Evolutionary conservation across 1,139 yeast genomes (phyloP).

Genomic region (Blastobotrys malaysiensis): DNA sequence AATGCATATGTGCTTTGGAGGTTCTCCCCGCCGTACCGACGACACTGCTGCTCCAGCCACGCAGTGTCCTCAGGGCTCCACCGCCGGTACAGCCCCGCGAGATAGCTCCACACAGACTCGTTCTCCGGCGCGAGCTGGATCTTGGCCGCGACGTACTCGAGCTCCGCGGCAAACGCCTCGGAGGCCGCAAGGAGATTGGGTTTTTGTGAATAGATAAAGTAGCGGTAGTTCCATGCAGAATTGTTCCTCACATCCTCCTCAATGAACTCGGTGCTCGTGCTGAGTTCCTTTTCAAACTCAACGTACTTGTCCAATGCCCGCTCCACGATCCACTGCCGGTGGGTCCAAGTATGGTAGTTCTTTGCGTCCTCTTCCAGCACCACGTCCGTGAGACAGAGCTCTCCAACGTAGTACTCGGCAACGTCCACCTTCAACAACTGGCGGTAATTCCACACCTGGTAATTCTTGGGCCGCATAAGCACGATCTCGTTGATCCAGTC

Average conservation of each 20-base stretch:
- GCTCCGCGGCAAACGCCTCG: slow-evolving; percentile 36
- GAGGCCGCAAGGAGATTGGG: slow-evolving; percentile 15
- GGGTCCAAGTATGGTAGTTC: slow-evolving; percentile 96
- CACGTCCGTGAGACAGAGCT: slow-evolving; percentile 54
- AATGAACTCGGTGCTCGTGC: slow-evolving; percentile 47
- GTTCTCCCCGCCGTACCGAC: slow-evolving; percentile 33
- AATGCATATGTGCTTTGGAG: slow-evolving; percentile 59
- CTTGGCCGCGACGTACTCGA: slow-evolving; percentile 42
- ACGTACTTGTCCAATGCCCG: slow-evolving; percentile 33
- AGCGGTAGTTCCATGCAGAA: slow-evolving; percentile 91
- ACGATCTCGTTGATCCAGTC: slow-evolving; percentile 79
- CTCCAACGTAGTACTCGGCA: slow-evolving; percentile 40
- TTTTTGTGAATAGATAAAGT: slow-evolving; percentile 41
- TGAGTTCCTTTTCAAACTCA: slow-evolving; percentile 42
- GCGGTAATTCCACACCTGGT: slow-evolving; percentile 94
- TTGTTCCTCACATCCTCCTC: slow-evolving; percentile 72
- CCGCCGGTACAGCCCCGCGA: slow-evolving; percentile 52
- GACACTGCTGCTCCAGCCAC: slow-evolving; percentile 44
- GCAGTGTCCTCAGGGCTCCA: slow-evolving; percentile 25
- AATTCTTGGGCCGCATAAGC: slow-evolving; percentile 74
- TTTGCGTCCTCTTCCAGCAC: slow-evolving; percentile 77
- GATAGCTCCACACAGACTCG: slow-evolving; percentile 83
- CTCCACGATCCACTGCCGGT: slow-evolving; percentile 72
- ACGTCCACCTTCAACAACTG: slow-evolving; percentile 36
- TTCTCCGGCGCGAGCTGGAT: slow-evolving; percentile 70